Base-by-base conservation (phyloP, 1,284 basidiomycete genomes). In the Tranzscheliella williamsii region DNA sequence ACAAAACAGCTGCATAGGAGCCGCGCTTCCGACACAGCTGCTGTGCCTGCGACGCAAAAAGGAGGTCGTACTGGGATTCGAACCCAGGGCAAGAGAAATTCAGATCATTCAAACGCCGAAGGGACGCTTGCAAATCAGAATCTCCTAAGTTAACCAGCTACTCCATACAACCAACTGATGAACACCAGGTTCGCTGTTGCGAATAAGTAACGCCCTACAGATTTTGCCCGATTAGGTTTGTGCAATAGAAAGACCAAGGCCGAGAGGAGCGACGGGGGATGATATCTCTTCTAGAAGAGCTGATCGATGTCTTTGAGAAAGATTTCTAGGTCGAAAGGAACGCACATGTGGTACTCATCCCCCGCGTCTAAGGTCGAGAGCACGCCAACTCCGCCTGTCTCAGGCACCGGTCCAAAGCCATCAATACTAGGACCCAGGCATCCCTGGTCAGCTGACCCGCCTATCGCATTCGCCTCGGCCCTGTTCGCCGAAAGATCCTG, bases 71-170 rank as follows among this genome's bases (percentile, higher is more conserved):
- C 56, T 60, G 56, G 56, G 57, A 61, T 61, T 61, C 57, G 57
- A 61, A 61, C 57, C 57, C 57, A 61, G 57, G 51, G 51, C 50
- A 53, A 54, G 50, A 61, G 51, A 61, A 61, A 26, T 48, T 37
- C 26, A 27, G 26, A 27, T 27, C 8, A 8, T 27, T 11, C 9
- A 33, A 7, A 20, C 17, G 9, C 17, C 17, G 16, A 8, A 17
- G 9, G 8, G 32, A 9, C 11, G 9, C 20, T 37, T 8, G 9
- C 11, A 22, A 29, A 44, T 58, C 55, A 58, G 49, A 52, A 53
- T 53, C 49, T 53, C 56, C 49, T 58, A 51, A 58, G 55, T 58
- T 58, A 51, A 58, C 45, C 55, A 52, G 36, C 55, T 53, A 52
- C 49, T 51, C 49, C 49, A 58, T 51, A 48, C 49, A 52, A 58